Conservation (phyloP, 305 asterid genomes). For the Fraxinus sp. region DNA sequence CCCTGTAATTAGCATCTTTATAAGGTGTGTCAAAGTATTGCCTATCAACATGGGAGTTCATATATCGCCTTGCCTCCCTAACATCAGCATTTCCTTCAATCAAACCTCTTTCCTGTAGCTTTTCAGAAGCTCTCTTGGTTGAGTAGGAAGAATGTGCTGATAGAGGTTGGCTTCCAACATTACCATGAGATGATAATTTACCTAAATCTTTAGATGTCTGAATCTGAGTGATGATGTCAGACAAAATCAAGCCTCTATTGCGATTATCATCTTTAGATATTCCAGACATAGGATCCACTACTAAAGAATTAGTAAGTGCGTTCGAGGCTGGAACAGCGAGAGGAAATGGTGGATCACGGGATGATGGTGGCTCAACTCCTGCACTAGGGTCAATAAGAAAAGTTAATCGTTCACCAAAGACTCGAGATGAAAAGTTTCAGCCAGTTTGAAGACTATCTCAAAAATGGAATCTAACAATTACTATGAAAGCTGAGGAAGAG, state of each 20-base stretch:
- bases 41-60: constrained; percentile 61
- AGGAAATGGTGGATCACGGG: constrained; percentile 99
- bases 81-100: constrained; percentile 71
- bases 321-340: constrained; percentile 95
- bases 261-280: constrained; percentile 63
- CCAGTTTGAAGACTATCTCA: constrained; percentile 1
- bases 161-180: constrained; percentile 55
- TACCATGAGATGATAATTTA: constrained; percentile 58
- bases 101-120: constrained; percentile 62
- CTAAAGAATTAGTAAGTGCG: constrained; percentile 56
- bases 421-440: constrained; percentile 5
- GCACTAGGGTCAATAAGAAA: constrained; percentile 79
- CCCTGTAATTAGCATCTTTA: constrained; percentile 69
- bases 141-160: constrained; percentile 64
- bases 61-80: constrained; percentile 67
- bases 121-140: constrained; percentile 78
- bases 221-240: constrained; percentile 92
- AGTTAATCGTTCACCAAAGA: constrained; percentile 39
- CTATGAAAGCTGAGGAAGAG: constrained; percentile 15
- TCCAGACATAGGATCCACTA: constrained; percentile 53
- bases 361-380: constrained; percentile 99
- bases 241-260: constrained; percentile 80
- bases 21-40: constrained; percentile 64
- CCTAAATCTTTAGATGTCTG: constrained; percentile 88
- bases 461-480: constrained; percentile 18